Evolutionary conservation across 202 grass and related monocot genomes (phyloP), one percentile per base, ranked within the genome.

Genomic region (Musa balbisiana): DNA sequence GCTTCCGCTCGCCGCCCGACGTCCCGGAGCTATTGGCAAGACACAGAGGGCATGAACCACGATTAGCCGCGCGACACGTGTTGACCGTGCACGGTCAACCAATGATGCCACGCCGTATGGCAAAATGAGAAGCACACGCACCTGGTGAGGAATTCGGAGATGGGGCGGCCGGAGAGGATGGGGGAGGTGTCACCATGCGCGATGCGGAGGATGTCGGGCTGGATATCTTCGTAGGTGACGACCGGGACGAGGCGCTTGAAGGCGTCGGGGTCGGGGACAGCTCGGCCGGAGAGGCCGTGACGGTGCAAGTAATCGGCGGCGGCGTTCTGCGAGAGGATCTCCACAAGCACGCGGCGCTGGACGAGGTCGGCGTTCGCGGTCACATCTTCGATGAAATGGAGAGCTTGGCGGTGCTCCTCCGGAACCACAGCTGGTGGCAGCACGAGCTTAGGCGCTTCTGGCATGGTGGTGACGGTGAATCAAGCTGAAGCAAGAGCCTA

Each of bases 131-230:
- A 0, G 1, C 2, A 25, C 17, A n/a, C 16, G 70, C 87, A 96
- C 93, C 93, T 97, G 11, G 93, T 97, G 79, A 97, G 90, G 81
- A 97, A 97, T 75, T 97, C 93, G 75, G 93, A 90, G 73, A 97
- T 87, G 24, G 93, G 87, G 62, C 87, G 87, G 73, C 90, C 90
- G n/a, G 90, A 97, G 23, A 97, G 82, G 86, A 97, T 97, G 22
- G 88, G 87, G 19, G 86, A 89, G 53, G 82, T 74, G 75, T 97
- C 93, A 51, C 90, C 93, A 53, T 89, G 72, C 70, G 90, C 93
- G 83, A 97, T 97, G 69, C 90, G 93, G 72, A 91, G 82, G 51
- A 97, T 91, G 83, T 97, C 90, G 1, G 78, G 86, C 73, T 91
- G 90, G 79, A 97, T 83, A 65, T 86, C 87, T 82, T 97, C 93